Evolutionary conservation across 1,139 yeast species (phyloP), one percentile per base, ranked within the genome.

Genomic region (Keqinozyma sinolaborantium): DNA sequence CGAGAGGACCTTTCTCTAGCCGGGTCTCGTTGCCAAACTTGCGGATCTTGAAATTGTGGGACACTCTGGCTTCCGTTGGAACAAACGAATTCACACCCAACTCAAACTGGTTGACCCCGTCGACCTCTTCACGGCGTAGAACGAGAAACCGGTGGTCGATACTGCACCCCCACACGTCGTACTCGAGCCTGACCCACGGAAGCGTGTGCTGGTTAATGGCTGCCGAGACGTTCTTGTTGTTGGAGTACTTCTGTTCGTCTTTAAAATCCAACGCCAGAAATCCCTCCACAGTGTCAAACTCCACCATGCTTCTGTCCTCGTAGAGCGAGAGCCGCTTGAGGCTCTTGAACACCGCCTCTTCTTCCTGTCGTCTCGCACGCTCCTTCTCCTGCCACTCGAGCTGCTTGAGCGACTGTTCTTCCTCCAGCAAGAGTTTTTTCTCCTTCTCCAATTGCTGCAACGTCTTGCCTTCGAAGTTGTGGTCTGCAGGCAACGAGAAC

Each of bases 401-500:
- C 10, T 41, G 48, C 16, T 47, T 44, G 10, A 42, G 36, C 20
- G 43, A 41, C 15, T 35, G 32, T 16, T 40, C 32, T 26, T 43
- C 48, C 21, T 38, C 41, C 13, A 32, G 35, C 7, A 45, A 48
- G 31, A 44, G 40, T 5, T 45, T 44, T 29, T 56, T 59, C 9
- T 60, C 56, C 23, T 51, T 48, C 13, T 47, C 38, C 19, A 60
- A 49, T 10, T 64, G 56, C 14, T 42, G 38, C 14, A 45, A 43
- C 0, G 66, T 50, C 23, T 61, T 58, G 2, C 64, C 70, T 24
- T 66, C 48, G 7, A 63, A 42, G 0, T 28, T 31, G 29, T 46
- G 51, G 15, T 55, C 65, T 0, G 64, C 55, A 3, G 73, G 65
- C 24, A 52, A 48, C 3, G 53, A 83, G 25, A 69, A 65, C 13